A percentile compares a stretch with the other conserved stretches of the same genome.
phyloP scores from a whole-genome alignment of 2,329 filamentous ascomycete genomes.

The Ilyonectria mors-panacis region DNA sequence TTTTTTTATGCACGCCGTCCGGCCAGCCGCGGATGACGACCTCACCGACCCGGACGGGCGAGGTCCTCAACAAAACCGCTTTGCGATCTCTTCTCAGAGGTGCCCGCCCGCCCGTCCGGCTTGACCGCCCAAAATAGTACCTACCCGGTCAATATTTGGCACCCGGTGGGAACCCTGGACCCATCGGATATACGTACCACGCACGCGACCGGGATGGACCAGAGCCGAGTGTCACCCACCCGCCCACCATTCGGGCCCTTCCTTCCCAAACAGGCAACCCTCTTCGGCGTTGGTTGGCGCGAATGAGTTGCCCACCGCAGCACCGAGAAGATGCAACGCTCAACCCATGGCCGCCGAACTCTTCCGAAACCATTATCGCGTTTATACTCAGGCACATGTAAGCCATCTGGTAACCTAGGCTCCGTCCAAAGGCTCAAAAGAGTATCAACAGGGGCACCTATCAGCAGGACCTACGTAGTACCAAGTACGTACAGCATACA shows the following conservation, averaged over 20 bases:
- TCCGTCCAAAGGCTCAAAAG: background rate
- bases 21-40: slow-evolving; percentile 8
- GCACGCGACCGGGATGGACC: slow-evolving; percentile 9
- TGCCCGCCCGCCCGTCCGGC: slow-evolving; percentile 21
- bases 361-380: background rate
- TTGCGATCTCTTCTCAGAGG: slow-evolving; percentile 20
- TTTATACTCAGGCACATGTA: no score
- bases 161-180: slow-evolving; percentile 6
- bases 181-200: slow-evolving; percentile 10
- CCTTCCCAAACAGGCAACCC: slow-evolving; percentile 15
- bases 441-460: background rate
- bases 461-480: background rate
- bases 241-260: background rate
- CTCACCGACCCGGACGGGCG: slow-evolving; percentile 25
- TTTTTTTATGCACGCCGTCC: slow-evolving; percentile 1
- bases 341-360: background rate
- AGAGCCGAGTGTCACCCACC: slow-evolving; percentile 7
- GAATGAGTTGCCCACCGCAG: background rate
- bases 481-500: background rate
- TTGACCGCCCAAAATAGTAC: slow-evolving; percentile 16
- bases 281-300: background rate
- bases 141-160: slow-evolving; percentile 15
- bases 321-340: background rate
- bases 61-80: slow-evolving; percentile 31
- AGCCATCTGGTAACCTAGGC: no score